Conservation (phyloP, 1,284 basidiomycete genomes). For the Pholiota adiposa region DNA sequence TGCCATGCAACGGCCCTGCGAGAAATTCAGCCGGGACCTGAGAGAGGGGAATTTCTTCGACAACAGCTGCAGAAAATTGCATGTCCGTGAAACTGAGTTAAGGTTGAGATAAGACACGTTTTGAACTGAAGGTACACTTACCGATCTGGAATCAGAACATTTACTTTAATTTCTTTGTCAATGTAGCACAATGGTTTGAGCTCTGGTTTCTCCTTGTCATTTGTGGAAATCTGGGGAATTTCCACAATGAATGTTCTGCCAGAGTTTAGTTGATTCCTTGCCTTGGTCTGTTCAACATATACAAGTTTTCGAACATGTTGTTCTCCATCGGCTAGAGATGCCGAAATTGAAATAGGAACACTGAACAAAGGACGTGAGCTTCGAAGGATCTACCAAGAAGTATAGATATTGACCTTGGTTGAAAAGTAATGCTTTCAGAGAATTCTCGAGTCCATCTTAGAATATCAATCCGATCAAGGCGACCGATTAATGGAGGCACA, state of each 20-base stretch:
- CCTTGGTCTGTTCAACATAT: slow-evolving; percentile 44
- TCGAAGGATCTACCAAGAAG: neutral
- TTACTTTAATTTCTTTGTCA: slow-evolving; percentile 39
- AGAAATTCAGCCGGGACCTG: slow-evolving; percentile 47
- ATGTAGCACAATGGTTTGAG: slow-evolving; percentile 31
- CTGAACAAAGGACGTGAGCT: slow-evolving; percentile 35
- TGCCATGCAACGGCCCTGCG: too few species aligned
- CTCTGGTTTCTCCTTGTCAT: neutral
- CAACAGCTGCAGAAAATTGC: slow-evolving; percentile 8
- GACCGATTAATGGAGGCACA: slow-evolving; percentile 54
- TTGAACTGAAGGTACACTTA: slow-evolving; percentile 27
- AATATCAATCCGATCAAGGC: slow-evolving; percentile 25
- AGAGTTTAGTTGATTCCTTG: neutral
- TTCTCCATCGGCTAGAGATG: slow-evolving; percentile 40
- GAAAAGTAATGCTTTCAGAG: slow-evolving; percentile 41
- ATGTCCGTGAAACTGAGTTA: slow-evolving; percentile 13
- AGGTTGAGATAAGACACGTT: neutral
- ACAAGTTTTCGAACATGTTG: slow-evolving; percentile 55
- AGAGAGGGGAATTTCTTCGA: neutral
- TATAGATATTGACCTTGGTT: slow-evolving; percentile 46
- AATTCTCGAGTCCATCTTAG: slow-evolving; percentile 49
- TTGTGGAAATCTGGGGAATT: neutral
- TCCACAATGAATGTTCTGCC: slow-evolving; percentile 6
- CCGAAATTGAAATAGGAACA: slow-evolving; percentile 46
- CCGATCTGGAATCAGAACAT: slow-evolving; percentile 66